Evolutionary conservation across 345 rosid genomes (phyloP).

Genomic region (Eucalyptus camaldulensis): DNA sequence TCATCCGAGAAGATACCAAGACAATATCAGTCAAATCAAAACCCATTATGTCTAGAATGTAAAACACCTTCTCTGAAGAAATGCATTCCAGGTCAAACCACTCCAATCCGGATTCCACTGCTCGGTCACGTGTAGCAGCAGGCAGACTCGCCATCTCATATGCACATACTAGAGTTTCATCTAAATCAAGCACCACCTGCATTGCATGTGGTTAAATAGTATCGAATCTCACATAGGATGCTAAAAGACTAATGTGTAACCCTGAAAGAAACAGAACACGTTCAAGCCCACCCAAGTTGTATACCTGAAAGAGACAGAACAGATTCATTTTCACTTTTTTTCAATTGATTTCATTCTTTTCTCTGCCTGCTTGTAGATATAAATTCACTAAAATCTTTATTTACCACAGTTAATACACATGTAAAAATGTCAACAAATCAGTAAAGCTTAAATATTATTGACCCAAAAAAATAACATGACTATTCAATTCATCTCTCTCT

Average conservation of each 20-base stretch:
- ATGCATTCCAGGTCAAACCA: conserved; percentile 90
- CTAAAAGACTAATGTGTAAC: not conserved
- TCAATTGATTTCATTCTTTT: not conserved
- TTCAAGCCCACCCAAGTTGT: not conserved
- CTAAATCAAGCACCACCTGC: conserved; percentile 97
- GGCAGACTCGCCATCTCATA: conserved; percentile 86
- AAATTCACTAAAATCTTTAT: not conserved
- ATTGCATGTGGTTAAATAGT: not conserved
- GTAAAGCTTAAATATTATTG: not conserved
- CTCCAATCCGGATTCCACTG: conserved; percentile 63
- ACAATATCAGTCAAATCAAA: not conserved
- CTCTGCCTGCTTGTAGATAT: not conserved
- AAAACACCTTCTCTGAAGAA: conserved; percentile 84
- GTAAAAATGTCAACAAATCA: not conserved
- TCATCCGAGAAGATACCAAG: not conserved
- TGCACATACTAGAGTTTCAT: conserved; percentile 92
- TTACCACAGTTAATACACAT: not conserved
- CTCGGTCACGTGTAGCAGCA: conserved; percentile 44
- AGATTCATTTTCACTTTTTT: not conserved
- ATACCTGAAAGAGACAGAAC: not conserved
- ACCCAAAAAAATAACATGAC: not conserved
- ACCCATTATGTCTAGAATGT: not conserved
- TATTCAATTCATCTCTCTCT: not conserved
- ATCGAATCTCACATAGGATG: not conserved
- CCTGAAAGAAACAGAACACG: not conserved